A percentile compares a stretch with the other conserved stretches of the same genome.
Conservation (phyloP, 306 rosid genomes). For the Malus domestica region ASM211411v1 NC_041799.1:33428501-33429000, state of each 20-base stretch:
- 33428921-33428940: no score
- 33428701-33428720: conserved; percentile 7
- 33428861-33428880: neutral
- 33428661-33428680: neutral
- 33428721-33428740: conserved; percentile 21
- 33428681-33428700: conserved; percentile 15
- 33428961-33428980: neutral
- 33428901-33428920: no score
- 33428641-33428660: no score
- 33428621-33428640: no score
- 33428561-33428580: no score
- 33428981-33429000: neutral
- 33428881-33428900: no score
- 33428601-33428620: no score
- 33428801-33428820: conserved; percentile 11
- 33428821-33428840: conserved; percentile 4
- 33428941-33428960: neutral
- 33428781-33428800: conserved; percentile 37
- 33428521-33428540: no score
- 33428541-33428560: no score
- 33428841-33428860: conserved; percentile 40
- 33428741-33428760: neutral
- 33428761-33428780: neutral
- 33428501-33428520: no score
- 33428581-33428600: no score